A percentile compares a stretch with the other conserved stretches of the same genome.
These are phyloP conservation scores for Anethum foeniculum DNA, from an alignment of 140 eudicot genomes.

Conservation along the genomic window DNA sequence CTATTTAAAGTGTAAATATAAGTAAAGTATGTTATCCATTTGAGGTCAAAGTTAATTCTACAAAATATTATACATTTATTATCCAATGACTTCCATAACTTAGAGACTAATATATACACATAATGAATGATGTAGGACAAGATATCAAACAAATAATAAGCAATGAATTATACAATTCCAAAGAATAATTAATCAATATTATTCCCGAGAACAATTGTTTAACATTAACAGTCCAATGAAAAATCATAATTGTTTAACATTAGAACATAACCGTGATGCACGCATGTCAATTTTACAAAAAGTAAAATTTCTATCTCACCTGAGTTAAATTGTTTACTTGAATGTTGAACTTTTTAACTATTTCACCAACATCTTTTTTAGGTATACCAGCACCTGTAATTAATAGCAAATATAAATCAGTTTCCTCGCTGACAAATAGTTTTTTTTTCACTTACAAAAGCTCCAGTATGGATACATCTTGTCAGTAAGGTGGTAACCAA, in stretches of 20 bases:
- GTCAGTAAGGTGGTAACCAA: background rate
- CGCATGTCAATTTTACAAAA: background rate
- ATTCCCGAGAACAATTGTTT: no score
- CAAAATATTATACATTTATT: no score
- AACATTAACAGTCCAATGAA: background rate
- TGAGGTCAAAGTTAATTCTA: no score
- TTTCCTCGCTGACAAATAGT: background rate
- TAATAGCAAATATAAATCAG: background rate
- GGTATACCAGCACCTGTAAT: constrained; percentile 58
- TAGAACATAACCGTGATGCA: background rate
- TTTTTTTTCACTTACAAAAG: background rate
- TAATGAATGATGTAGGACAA: no score
- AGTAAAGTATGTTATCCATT: no score
- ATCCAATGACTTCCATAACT: no score
- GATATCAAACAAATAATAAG: no score
- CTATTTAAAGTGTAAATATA: no score
- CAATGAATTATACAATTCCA: no score
- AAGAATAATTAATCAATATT: no score
- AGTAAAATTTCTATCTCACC: constrained; percentile 38
- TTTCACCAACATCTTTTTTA: constrained; percentile 62
- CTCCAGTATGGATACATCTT: background rate
- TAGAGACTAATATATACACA: no score
- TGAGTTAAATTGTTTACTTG: constrained; percentile 98
- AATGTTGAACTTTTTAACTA: constrained; percentile 71
- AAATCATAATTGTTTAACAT: background rate